These are phyloP conservation scores for Taphrina pruni DNA, from an alignment of 1,139 yeast genomes.

Conservation along the genomic window DNA sequence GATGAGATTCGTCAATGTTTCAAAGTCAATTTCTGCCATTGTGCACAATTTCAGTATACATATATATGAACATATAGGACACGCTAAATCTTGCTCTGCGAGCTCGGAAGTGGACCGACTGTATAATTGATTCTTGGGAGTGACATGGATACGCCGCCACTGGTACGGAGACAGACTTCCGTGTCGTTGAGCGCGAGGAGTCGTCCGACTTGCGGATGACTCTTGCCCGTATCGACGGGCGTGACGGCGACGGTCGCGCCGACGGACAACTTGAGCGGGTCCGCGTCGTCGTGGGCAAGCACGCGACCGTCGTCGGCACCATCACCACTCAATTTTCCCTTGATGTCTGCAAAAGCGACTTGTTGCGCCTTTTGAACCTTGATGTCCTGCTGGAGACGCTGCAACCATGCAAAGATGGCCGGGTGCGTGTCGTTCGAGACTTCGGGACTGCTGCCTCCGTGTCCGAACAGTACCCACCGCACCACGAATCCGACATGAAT, in stretches of 20 bases:
- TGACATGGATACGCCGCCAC: slow-evolving; percentile 13
- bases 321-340: neutral
- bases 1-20: too few relatives aligned
- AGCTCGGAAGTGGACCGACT: neutral
- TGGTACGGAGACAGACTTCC: slow-evolving; percentile 20
- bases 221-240: slow-evolving; percentile 36
- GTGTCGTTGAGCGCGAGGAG: slow-evolving; percentile 13
- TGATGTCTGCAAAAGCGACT: slow-evolving; percentile 23
- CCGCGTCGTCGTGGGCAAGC: slow-evolving; percentile 17
- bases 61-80: too few relatives aligned
- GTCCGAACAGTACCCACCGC: slow-evolving; percentile 33
- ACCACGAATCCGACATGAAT: slow-evolving; percentile 33
- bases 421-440: slow-evolving; percentile 19
- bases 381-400: slow-evolving; percentile 5
- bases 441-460: slow-evolving; percentile 21
- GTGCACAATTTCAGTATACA: neutral
- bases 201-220: slow-evolving; percentile 34
- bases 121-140: slow-evolving; percentile 27
- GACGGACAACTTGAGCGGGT: slow-evolving; percentile 15
- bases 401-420: slow-evolving; percentile 26
- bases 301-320: neutral
- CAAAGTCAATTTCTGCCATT: too few relatives aligned
- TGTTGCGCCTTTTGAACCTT: slow-evolving; percentile 4
- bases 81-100: neutral
- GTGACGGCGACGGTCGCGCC: slow-evolving; percentile 26